These are phyloP conservation scores for Peterozyma xylosa DNA, from an alignment of 805 yeast species.

Conservation along the genomic window DNA sequence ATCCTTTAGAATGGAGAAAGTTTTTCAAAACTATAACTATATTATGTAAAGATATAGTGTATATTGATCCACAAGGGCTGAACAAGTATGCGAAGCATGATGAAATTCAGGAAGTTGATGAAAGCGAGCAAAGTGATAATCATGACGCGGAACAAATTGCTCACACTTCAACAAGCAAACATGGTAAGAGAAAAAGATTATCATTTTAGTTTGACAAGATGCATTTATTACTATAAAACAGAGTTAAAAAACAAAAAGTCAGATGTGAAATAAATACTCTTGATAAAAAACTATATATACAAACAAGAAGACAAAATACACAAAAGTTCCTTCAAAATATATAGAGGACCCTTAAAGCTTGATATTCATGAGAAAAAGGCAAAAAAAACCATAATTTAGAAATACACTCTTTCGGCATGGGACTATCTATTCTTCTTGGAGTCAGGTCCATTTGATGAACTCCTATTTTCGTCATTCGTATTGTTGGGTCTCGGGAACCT, in stretches of 20 bases:
- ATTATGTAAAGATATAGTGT: conserved; percentile 50
- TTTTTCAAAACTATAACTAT: conserved; percentile 51
- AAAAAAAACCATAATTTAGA: too few relatives aligned
- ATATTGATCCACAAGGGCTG: conserved; percentile 21
- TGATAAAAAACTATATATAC: too few relatives aligned
- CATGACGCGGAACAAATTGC: background rate
- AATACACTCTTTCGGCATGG: background rate
- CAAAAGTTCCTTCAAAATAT: too few relatives aligned
- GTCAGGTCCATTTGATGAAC: background rate
- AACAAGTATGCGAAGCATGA: background rate
- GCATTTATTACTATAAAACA: background rate
- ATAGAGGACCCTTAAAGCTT: too few relatives aligned
- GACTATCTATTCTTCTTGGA: background rate
- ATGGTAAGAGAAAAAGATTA: too few relatives aligned
- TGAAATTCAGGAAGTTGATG: background rate
- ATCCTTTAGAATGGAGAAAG: conserved; percentile 70
- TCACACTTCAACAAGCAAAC: too few relatives aligned
- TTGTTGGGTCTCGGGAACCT: background rate
- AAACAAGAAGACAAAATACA: too few relatives aligned
- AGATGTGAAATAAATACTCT: too few relatives aligned
- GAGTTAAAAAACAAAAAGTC: too few relatives aligned
- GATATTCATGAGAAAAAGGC: too few relatives aligned
- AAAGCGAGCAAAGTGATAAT: background rate
- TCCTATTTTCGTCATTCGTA: background rate
- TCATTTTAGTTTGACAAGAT: background rate